A percentile compares a stretch with the other conserved stretches of the same genome.
phyloP scores from a whole-genome alignment of 495 filamentous ascomycete species.

The Mycothermus thermophilus region DNA sequence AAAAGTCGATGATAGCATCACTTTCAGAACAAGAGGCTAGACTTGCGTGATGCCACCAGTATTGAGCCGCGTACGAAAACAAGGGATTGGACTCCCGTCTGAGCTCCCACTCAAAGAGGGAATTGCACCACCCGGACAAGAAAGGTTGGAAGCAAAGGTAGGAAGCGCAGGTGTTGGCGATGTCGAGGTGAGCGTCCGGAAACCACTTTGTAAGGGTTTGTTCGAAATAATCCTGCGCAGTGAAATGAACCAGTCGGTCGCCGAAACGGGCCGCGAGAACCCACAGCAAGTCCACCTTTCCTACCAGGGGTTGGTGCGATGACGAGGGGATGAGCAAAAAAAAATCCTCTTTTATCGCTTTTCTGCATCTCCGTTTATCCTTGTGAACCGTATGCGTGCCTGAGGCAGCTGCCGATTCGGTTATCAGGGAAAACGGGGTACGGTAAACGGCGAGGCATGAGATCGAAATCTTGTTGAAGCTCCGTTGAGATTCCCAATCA shows the following conservation, averaged over 20 bases:
- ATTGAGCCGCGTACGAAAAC: too few relatives aligned
- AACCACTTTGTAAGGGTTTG: too few relatives aligned
- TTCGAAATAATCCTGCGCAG: too few relatives aligned
- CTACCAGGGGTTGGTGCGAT: slow-evolving; percentile 8
- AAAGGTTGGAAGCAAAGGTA: too few relatives aligned
- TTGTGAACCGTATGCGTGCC: not conserved
- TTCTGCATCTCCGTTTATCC: not conserved
- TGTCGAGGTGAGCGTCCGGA: too few relatives aligned
- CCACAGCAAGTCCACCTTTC: slow-evolving; percentile 4
- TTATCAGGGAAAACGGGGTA: not conserved
- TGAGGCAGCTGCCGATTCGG: not conserved
- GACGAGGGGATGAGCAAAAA: slow-evolving; percentile 14
- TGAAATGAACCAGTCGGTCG: slow-evolving; percentile 8
- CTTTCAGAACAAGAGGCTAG: too few relatives aligned
- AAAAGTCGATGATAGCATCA: too few relatives aligned
- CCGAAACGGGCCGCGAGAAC: not conserved
- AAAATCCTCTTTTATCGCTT: slow-evolving; percentile 8
- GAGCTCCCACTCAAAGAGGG: too few relatives aligned
- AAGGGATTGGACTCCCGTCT: too few relatives aligned
- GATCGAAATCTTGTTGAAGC: not conserved
- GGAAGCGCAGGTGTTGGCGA: too few relatives aligned
- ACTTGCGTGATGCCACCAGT: too few relatives aligned
- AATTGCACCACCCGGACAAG: too few relatives aligned
- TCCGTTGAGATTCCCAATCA: not conserved
- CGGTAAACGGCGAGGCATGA: not conserved